Evolutionary conservation across 805 yeast genomes (phyloP).

Genomic region (Candida easanensis): DNA sequence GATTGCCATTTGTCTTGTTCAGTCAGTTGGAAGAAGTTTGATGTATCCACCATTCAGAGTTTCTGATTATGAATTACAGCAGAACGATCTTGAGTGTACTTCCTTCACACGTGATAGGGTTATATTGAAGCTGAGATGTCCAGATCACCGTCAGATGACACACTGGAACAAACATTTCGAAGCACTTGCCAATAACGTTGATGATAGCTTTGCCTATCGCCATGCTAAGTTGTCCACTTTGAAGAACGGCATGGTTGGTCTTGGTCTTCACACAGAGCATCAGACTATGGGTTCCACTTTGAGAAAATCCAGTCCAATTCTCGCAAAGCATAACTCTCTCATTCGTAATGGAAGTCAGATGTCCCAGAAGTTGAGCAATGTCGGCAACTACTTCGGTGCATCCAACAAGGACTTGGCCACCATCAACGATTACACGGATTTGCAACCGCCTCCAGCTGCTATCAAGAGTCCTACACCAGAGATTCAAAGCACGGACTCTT

Average conservation of each 20-base stretch:
- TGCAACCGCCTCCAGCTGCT: not conserved
- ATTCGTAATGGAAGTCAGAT: constrained; percentile 10
- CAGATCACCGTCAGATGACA: constrained; percentile 22
- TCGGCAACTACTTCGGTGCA: constrained; percentile 13
- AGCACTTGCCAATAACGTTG: constrained; percentile 7
- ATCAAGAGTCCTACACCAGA: constrained; percentile 1
- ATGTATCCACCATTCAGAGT: constrained; percentile 24
- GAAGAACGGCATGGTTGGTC: constrained; percentile 19
- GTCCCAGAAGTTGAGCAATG: constrained; percentile 11
- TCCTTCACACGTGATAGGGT: constrained; percentile 2
- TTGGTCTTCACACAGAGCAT: constrained; percentile 17
- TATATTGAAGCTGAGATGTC: constrained; percentile 20
- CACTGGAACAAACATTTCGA: constrained; percentile 21
- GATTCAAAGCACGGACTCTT: constrained; percentile 7
- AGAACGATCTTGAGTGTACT: constrained; percentile 13
- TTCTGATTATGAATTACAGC: constrained; percentile 12
- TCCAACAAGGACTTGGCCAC: constrained; percentile 9
- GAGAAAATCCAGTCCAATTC: constrained; percentile 20
- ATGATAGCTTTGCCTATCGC: constrained; percentile 3
- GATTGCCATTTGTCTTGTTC: constrained; percentile 24
- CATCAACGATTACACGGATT: constrained; percentile 12
- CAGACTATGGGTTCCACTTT: constrained; percentile 7
- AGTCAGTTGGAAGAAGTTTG: constrained; percentile 24
- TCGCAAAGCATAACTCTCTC: constrained; percentile 21
- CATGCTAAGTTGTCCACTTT: constrained; percentile 11